phyloP scores from a whole-genome alignment of 2,329 filamentous ascomycete species.

The Periglandula ipomoeae region DNA sequence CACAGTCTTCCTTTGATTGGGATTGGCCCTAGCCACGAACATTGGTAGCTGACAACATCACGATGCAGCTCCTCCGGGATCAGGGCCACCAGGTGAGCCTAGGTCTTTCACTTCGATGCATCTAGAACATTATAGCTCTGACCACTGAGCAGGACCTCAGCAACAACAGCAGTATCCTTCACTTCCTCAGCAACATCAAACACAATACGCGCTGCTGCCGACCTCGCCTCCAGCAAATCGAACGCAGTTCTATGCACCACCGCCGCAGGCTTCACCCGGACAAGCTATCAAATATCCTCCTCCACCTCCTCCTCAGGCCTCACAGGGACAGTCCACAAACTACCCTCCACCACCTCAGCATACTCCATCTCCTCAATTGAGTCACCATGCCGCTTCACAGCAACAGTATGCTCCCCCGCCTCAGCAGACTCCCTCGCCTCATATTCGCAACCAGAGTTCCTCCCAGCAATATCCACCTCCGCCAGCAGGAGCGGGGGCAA shows the following conservation, averaged over 20 bases:
- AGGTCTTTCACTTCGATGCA: neutral
- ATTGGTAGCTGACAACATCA: neutral
- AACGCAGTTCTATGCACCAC: conserved; percentile 33
- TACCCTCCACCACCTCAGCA: conserved; percentile 21
- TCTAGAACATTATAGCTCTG: neutral
- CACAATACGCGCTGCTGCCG: conserved; percentile 37
- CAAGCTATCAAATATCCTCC: conserved; percentile 18
- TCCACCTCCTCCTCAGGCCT: conserved; percentile 16
- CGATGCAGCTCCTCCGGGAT: conserved; percentile 10
- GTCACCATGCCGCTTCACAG: conserved; percentile 12
- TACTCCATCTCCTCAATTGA: conserved; percentile 9
- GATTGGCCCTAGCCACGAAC: no score
- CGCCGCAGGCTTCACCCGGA: conserved; percentile 15
- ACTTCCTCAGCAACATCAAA: conserved; percentile 18
- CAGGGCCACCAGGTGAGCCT: conserved; percentile 17
- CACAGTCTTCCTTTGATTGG: neutral
- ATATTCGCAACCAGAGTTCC: conserved; percentile 9
- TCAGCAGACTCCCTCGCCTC: conserved; percentile 12
- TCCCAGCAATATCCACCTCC: conserved; percentile 14
- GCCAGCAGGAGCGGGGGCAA: neutral
- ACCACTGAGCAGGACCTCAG: conserved; percentile 9
- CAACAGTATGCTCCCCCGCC: conserved; percentile 17
- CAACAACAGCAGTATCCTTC: conserved; percentile 11
- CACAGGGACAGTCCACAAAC: conserved; percentile 10
- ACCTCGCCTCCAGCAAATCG: conserved; percentile 37